Base-by-base conservation (phyloP, 2,329 filamentous ascomycete species). In the Colletotrichum truncatum region DNA sequence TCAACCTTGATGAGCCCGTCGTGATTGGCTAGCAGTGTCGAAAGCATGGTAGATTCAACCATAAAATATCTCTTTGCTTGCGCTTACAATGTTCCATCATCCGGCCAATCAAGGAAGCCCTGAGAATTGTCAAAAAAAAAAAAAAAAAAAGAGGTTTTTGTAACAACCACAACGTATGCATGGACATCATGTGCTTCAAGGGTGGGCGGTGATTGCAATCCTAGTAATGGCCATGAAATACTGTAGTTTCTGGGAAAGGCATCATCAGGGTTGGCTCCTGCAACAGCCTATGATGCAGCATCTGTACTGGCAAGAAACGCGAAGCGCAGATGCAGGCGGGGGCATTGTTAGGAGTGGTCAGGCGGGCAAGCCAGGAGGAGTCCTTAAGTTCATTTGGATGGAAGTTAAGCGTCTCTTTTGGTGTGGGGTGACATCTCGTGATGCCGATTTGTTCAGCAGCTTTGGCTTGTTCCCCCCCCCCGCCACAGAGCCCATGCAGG, bases 371-470 rank as follows among this genome's bases (percentile, higher is more conserved):
- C 39, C 28, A 26, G 30, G 34, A 28, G 38, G n/a, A n/a, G n/a
- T n/a, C 25, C 49, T 25, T 43, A n/a, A 25, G 36, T 54, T 39
- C 36, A 54, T 39, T 49, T 34, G 49, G 30, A 41, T 46, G 41
- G 41, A 41, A 43, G 25, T 4, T n/a, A 49, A 48, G 30, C 23
- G 55, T 58, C 34, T 30, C 43, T 62, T 16, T 39, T 30, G 14
- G 62, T 65, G 62, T 55, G 62, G 62, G 57, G 57, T 54, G 57
- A 41, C 21, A 32, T 28, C 30, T 55, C 49, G 48, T 23, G 41
- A 61, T 34, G 57, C 49, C 55, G 48, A 61, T 65, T 65, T 48
- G 62, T 49, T 21, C 48, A 39, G 36, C 39, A 32, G 26, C 14
- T 18, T 38, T 34, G 39, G 48, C 39, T 18, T 49, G 39, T 48